These are phyloP conservation scores for Zychaea mexicana DNA, from an alignment of 371 early-diverging fungal genomes.

Conservation along the genomic window DNA sequence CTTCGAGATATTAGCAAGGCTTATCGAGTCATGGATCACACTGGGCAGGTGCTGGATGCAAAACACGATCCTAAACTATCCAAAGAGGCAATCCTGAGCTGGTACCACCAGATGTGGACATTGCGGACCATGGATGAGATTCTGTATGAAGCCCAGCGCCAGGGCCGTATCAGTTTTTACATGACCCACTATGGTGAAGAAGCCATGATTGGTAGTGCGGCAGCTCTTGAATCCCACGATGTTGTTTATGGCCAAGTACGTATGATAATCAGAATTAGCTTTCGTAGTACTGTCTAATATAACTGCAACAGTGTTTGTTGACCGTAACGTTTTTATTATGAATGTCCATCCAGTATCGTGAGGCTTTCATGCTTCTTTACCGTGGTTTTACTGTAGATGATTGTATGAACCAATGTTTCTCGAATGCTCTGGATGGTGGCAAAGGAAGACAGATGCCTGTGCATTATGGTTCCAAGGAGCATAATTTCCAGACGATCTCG, in stretches of 20 bases:
- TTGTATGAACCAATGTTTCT: constrained; percentile 96
- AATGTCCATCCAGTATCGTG: constrained; percentile 89
- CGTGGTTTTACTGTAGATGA: constrained; percentile 93
- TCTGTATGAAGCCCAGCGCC: constrained; percentile 96
- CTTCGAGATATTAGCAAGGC: constrained; percentile 70
- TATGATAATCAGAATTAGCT: too few relatives aligned
- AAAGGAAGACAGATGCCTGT: constrained; percentile 99
- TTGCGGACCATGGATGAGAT: constrained; percentile 92
- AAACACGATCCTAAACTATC: constrained; percentile 81
- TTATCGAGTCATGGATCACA: constrained; percentile 91
- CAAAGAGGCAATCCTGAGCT: constrained; percentile 71
- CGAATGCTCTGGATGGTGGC: constrained; percentile 85
- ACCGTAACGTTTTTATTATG: too few relatives aligned
- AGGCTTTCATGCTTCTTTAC: constrained; percentile 90
- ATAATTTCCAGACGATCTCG: constrained; percentile 95
- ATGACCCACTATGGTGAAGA: constrained; percentile 99
- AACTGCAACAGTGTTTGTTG: not conserved
- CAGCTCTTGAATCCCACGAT: constrained; percentile 84
- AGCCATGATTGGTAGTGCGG: constrained; percentile 91
- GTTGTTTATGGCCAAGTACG: constrained; percentile 81
- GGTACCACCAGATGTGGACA: constrained; percentile 88
- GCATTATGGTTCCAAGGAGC: constrained; percentile 88
- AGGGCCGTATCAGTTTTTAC: constrained; percentile 97
- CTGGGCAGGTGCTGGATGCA: constrained; percentile 76
- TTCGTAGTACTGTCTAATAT: not conserved